phyloP scores from a whole-genome alignment of 1,284 basidiomycete species.

The Fistulinella cinereoalba region DNA sequence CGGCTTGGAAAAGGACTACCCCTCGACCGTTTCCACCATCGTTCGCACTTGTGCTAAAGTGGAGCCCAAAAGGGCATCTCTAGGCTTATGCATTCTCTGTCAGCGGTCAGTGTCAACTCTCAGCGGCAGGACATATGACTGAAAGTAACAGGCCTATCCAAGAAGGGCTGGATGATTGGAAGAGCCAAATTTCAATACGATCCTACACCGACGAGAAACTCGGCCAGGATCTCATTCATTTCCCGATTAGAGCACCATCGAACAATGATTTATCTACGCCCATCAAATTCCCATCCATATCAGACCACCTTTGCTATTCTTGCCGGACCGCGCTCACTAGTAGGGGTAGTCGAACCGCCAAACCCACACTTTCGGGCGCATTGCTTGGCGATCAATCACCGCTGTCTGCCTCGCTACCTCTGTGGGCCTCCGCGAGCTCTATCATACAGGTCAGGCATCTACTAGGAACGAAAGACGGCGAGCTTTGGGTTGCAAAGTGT shows the following conservation, averaged over 20 bases:
- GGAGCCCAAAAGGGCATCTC: constrained; percentile 60
- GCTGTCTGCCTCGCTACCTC: constrained; percentile 32
- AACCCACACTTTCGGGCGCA: constrained; percentile 1
- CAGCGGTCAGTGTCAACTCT: constrained; percentile 53
- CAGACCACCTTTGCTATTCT: constrained; percentile 64
- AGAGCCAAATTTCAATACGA: constrained; percentile 67
- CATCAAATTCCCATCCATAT: constrained; percentile 36
- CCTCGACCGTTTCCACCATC: constrained; percentile 87
- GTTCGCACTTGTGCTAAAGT: constrained; percentile 82
- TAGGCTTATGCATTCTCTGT: constrained; percentile 63
- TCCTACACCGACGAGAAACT: constrained; percentile 41
- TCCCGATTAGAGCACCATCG: constrained; percentile 2
- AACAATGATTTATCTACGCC: constrained; percentile 19
- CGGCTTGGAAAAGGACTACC: constrained; percentile 78
- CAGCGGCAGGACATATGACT: neutral
- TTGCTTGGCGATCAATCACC: constrained; percentile 1
- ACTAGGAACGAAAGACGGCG: constrained; percentile 3
- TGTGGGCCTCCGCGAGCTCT: constrained; percentile 33
- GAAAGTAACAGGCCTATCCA: constrained; percentile 58
- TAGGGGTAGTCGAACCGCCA: constrained; percentile 48
- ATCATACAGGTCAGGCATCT: constrained; percentile 3
- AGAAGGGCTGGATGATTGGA: constrained; percentile 69
- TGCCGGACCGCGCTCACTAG: constrained; percentile 74
- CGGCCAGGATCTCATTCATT: constrained; percentile 11
- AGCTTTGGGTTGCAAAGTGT: constrained; percentile 22